Percentiles rank a stretch among this genome's conserved stretches.
Conservation (phyloP, 2,329 filamentous ascomycete genomes). For the Eutypa lata region DNA sequence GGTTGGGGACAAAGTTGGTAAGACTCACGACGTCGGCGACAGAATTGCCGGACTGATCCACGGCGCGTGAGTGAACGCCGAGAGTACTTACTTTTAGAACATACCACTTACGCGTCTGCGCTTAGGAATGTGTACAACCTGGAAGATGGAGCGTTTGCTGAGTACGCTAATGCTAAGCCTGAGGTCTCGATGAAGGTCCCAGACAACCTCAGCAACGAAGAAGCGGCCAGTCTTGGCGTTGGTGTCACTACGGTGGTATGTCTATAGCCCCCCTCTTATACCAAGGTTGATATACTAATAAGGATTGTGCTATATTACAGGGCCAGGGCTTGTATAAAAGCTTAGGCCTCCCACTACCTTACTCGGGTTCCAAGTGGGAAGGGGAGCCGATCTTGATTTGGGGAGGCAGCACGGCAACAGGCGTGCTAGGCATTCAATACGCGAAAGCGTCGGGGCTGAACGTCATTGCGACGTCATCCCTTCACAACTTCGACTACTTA, state of each 20-base stretch:
- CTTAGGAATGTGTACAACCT: slow-evolving; percentile 29
- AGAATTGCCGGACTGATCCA: slow-evolving; percentile 40
- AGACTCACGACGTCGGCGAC: slow-evolving; percentile 44
- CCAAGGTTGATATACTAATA: too few species aligned
- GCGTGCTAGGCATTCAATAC: slow-evolving; percentile 47
- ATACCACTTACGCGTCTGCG: too few species aligned
- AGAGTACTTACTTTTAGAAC: too few species aligned
- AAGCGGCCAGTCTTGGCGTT: slow-evolving; percentile 42
- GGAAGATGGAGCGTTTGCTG: slow-evolving; percentile 42
- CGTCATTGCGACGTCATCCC: slow-evolving; percentile 38
- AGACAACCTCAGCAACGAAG: slow-evolving; percentile 40
- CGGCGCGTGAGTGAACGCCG: slow-evolving; percentile 27
- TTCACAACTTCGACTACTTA: slow-evolving; percentile 34
- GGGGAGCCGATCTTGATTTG: slow-evolving; percentile 39
- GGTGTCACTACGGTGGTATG: slow-evolving; percentile 38
- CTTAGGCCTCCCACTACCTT: slow-evolving; percentile 45
- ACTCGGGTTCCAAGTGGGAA: slow-evolving; percentile 6
- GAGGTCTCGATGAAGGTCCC: slow-evolving; percentile 43
- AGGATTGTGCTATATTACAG: too few species aligned
- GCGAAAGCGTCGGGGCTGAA: slow-evolving; percentile 38
- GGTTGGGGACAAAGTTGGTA: slow-evolving; percentile 40
- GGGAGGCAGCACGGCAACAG: slow-evolving; percentile 52
- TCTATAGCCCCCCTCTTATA: background rate
- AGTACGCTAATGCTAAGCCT: slow-evolving; percentile 35
- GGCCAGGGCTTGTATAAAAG: slow-evolving; percentile 46